Evolutionary conservation across 2,329 filamentous ascomycete genomes (phyloP).

Genomic region (Aspergillus sp.): DNA sequence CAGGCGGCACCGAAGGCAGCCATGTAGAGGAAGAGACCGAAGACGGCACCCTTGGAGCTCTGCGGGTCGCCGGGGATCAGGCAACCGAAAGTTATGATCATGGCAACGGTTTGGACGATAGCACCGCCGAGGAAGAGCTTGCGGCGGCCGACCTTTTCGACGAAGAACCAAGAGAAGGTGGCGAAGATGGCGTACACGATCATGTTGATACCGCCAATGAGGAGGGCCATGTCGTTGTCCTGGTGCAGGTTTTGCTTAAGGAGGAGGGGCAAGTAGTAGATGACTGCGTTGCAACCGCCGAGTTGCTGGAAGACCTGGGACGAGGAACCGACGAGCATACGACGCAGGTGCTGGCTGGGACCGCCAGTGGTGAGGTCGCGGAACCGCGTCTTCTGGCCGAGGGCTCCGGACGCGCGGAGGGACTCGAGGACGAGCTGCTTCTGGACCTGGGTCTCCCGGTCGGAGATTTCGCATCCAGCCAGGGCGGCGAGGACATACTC

Average conservation of each 20-base stretch:
- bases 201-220: slow-evolving; percentile 55
- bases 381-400: slow-evolving; percentile 49
- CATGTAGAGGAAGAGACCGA: slow-evolving; percentile 69
- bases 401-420: slow-evolving; percentile 62
- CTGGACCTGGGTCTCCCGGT: slow-evolving; percentile 59
- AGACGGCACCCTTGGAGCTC: slow-evolving; percentile 44
- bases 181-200: slow-evolving; percentile 45
- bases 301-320: slow-evolving; percentile 50
- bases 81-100: slow-evolving; percentile 42
- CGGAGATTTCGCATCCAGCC: slow-evolving; percentile 48
- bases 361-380: slow-evolving; percentile 38
- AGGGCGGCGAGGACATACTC: slow-evolving; percentile 53
- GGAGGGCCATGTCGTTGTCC: slow-evolving; percentile 44
- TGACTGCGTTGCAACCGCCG: slow-evolving; percentile 51
- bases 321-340: slow-evolving; percentile 42
- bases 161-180: slow-evolving; percentile 50
- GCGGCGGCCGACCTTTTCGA: slow-evolving; percentile 50
- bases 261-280: slow-evolving; percentile 51
- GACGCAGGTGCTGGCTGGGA: slow-evolving; percentile 41
- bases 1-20: slow-evolving; percentile 67
- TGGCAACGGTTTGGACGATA: slow-evolving; percentile 39
- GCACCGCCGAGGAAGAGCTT: slow-evolving; percentile 43
- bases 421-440: slow-evolving; percentile 69
- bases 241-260: slow-evolving; percentile 48
- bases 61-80: slow-evolving; percentile 30